phyloP scores from a whole-genome alignment of 257 asterid genomes.

The Petunia axillaris region DNA sequence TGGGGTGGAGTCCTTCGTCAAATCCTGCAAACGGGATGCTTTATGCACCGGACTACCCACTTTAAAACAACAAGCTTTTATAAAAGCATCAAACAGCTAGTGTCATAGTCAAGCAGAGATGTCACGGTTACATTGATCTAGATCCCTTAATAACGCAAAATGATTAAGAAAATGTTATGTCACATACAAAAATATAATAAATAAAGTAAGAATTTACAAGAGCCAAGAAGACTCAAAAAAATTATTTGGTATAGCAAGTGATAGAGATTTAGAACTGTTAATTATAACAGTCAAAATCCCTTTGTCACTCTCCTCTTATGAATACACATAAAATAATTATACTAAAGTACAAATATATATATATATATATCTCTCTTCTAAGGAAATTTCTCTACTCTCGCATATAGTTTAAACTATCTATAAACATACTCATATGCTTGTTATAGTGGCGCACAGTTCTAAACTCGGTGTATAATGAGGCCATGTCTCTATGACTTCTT shows the following conservation, averaged over 20 bases:
- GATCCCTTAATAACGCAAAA: background rate
- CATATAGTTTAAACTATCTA: slow-evolving; percentile 14
- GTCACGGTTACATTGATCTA: background rate
- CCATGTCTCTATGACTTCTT: slow-evolving; percentile 23
- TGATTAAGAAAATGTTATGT: background rate
- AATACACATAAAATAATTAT: background rate
- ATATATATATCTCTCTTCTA: background rate
- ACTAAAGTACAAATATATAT: background rate
- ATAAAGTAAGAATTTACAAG: slow-evolving; percentile 29
- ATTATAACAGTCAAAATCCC: background rate
- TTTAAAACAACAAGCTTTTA: background rate
- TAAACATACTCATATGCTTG: slow-evolving; percentile 2
- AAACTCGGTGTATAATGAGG: background rate
- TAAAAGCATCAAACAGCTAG: background rate
- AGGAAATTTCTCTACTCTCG: background rate
- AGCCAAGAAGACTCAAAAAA: slow-evolving; percentile 14
- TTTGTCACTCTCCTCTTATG: background rate
- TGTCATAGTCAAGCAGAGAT: slow-evolving; percentile 9
- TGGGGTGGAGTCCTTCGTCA: no score
- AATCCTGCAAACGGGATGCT: no score
- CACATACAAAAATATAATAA: background rate
- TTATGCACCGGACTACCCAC: no score
- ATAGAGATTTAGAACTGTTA: slow-evolving; percentile 18
- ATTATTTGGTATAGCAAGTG: background rate
- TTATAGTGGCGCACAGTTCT: background rate